Evolutionary conservation across 2,329 filamentous ascomycete genomes (phyloP).

Genomic region (Dactylellina leptospora): DNA sequence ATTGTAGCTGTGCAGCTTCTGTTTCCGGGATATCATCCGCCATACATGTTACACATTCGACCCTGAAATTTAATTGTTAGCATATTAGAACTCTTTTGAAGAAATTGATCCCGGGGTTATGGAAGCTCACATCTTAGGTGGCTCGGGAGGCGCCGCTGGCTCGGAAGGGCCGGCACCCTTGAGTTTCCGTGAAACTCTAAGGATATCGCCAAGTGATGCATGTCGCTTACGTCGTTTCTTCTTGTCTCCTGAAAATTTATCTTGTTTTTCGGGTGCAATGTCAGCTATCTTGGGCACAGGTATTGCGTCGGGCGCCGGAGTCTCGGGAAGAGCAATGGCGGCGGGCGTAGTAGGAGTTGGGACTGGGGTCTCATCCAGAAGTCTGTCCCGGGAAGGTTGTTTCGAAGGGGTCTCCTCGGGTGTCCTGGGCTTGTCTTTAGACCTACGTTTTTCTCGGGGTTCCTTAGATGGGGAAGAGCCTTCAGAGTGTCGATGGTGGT

Average conservation of each 20-base stretch:
- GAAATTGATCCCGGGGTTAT: not conserved
- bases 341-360: constrained; percentile 1
- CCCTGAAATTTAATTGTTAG: constrained; percentile 62
- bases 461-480: constrained; percentile 31
- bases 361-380: constrained; percentile 5
- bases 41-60: constrained; percentile 77
- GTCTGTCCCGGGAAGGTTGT: constrained; percentile 13
- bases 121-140: constrained; percentile 40
- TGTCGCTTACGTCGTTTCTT: constrained; percentile 36
- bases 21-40: constrained; percentile 71
- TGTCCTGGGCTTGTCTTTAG: constrained; percentile 34
- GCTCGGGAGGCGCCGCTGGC: constrained; percentile 22
- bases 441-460: constrained; percentile 37
- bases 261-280: constrained; percentile 2
- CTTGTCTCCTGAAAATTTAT: constrained; percentile 6
- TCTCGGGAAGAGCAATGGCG: not conserved
- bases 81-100: not conserved
- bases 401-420: constrained; percentile 24
- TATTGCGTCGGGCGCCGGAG: not conserved
- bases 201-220: constrained; percentile 50
- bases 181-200: constrained; percentile 33
- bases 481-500: constrained; percentile 29
- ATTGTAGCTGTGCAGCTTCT: constrained; percentile 74
- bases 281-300: constrained; percentile 3
- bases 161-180: constrained; percentile 31